Percentiles rank a stretch among this genome's conserved stretches.
Conservation (phyloP, 2,329 filamentous ascomycete species). For the Fusarium abutilonis region DNA sequence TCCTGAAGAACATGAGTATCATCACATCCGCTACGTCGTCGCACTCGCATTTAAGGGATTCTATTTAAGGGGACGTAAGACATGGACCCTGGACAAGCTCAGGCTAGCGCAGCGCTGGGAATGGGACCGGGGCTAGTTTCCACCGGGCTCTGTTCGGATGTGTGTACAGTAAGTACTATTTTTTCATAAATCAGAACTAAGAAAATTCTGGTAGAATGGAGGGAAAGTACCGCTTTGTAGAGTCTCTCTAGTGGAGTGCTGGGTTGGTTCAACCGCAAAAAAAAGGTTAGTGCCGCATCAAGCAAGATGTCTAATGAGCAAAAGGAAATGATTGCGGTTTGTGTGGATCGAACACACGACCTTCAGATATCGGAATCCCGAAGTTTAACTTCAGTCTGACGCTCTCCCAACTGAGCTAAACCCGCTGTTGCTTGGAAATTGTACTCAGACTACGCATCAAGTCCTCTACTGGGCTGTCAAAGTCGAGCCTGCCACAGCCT, state of each 20-base stretch:
- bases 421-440: constrained; percentile 31
- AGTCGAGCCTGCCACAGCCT: neutral
- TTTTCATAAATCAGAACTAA: too few relatives aligned
- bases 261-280: neutral
- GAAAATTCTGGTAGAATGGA: too few relatives aligned
- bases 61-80: constrained; percentile 38
- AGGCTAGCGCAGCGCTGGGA: constrained; percentile 11
- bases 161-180: neutral
- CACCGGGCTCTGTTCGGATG: constrained; percentile 32
- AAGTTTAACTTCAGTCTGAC: constrained; percentile 42
- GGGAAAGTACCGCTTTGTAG: neutral
- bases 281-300: neutral
- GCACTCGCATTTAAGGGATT: constrained; percentile 20
- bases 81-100: constrained; percentile 34
- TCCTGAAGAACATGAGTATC: constrained; percentile 30
- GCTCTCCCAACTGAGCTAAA: constrained; percentile 49
- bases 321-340: constrained; percentile 41
- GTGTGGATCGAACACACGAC: constrained; percentile 48
- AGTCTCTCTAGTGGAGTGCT: neutral
- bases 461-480: fast-evolving
- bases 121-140: constrained; percentile 41
- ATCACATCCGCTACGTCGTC: constrained; percentile 21
- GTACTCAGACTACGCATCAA: fast-evolving
- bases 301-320: neutral
- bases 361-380: constrained; percentile 43